Evolutionary conservation across 768 basidiomycete species (phyloP).

Genomic region (Hygrocybe coccinea): DNA sequence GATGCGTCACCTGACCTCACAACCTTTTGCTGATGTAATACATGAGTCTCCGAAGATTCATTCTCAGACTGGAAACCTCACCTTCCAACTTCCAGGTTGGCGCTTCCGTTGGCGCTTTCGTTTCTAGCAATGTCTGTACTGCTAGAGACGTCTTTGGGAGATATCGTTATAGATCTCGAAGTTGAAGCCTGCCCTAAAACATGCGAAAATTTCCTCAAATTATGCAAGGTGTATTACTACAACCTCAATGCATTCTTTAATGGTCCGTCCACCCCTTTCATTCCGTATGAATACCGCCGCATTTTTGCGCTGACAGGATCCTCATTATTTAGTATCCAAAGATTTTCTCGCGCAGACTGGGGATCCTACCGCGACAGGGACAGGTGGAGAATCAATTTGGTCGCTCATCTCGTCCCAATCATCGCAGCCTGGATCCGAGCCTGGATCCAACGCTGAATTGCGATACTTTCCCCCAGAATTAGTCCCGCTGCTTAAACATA

Average conservation of each 20-base stretch:
- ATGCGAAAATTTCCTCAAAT: conserved; percentile 94
- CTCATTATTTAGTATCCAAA: conserved; percentile 67
- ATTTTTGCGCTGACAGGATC: background rate
- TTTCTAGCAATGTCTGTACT: conserved; percentile 75
- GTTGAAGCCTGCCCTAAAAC: conserved; percentile 85
- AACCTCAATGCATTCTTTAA: conserved; percentile 98
- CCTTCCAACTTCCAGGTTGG: conserved; percentile 9
- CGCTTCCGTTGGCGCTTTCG: no score
- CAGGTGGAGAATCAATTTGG: conserved; percentile 87
- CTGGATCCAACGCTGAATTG: conserved; percentile 23
- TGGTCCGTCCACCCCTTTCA: conserved; percentile 47
- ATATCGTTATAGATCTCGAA: conserved; percentile 94
- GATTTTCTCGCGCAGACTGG: conserved; percentile 95
- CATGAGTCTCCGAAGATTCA: no score
- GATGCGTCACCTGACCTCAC: background rate
- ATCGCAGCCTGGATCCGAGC: conserved; percentile 20
- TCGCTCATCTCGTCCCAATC: conserved; percentile 60
- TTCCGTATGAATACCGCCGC: background rate
- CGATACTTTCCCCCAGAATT: conserved; percentile 89
- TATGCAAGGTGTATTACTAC: conserved; percentile 97
- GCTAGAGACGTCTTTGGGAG: conserved; percentile 94
- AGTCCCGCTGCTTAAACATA: conserved; percentile 77
- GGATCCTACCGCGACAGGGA: conserved; percentile 94
- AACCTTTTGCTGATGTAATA: conserved; percentile 14
- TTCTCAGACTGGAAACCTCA: no score